These are phyloP conservation scores for Beauveria bassiana DNA, from an alignment of 2,329 filamentous ascomycete species.

Conservation along the genomic window DNA sequence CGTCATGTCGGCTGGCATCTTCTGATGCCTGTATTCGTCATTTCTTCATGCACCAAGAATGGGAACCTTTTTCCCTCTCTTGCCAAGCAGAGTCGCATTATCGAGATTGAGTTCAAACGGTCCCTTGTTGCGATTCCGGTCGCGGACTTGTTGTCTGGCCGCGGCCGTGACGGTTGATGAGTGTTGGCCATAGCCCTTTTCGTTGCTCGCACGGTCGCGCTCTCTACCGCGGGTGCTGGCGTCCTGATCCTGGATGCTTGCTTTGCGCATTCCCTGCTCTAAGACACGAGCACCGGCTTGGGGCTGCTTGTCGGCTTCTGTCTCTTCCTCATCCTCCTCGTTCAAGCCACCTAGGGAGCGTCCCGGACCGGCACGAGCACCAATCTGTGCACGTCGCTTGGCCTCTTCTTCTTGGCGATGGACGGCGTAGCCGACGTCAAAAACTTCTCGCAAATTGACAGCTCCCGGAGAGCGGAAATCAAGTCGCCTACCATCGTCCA, in stretches of 20 bases:
- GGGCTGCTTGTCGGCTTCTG: slow-evolving; percentile 56
- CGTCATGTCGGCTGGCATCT: not conserved
- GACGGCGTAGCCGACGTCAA: slow-evolving; percentile 96
- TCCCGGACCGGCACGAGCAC: slow-evolving; percentile 58
- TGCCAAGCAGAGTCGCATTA: slow-evolving; percentile 80
- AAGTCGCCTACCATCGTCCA: slow-evolving; percentile 61
- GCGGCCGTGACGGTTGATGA: slow-evolving; percentile 76
- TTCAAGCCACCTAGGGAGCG: slow-evolving; percentile 56
- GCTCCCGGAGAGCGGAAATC: slow-evolving; percentile 95
- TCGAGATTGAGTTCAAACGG: slow-evolving; percentile 89
- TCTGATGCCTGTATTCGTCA: not conserved
- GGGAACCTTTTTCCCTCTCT: slow-evolving; percentile 50
- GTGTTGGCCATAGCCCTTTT: slow-evolving; percentile 81
- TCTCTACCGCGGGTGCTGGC: slow-evolving; percentile 21
- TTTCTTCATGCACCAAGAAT: slow-evolving; percentile 31
- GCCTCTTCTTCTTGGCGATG: slow-evolving; percentile 94
- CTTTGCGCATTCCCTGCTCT: slow-evolving; percentile 80
- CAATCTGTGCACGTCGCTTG: slow-evolving; percentile 80
- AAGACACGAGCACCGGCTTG: slow-evolving; percentile 55
- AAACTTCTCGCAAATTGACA: slow-evolving; percentile 92
- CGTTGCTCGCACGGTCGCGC: slow-evolving; percentile 19
- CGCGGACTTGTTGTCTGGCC: slow-evolving; percentile 68
- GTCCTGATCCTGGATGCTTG: slow-evolving; percentile 56
- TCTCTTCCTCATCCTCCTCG: slow-evolving; percentile 57
- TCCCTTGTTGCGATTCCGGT: slow-evolving; percentile 61